Evolutionary conservation across 345 rosid species (phyloP), one percentile per base, ranked within the genome.

Genomic region (Euphorbia tirucalli): DNA sequence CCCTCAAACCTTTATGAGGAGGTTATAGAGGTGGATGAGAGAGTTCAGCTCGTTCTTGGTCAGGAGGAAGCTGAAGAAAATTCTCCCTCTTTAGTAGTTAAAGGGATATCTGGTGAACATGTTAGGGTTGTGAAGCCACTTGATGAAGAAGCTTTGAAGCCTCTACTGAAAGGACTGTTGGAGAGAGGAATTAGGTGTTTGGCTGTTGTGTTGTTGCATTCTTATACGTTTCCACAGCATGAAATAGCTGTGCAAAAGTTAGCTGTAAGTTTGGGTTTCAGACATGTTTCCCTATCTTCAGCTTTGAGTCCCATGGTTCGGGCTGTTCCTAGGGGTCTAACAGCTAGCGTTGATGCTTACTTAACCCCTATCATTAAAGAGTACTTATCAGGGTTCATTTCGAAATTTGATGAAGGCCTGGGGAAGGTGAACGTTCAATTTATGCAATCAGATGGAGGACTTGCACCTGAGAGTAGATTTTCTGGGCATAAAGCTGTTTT

Each of bases 391-490:
- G 97, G 98, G 37, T 94, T 94, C 79, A 89, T 94, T 30, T 94
- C 97, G 11, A 87, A 74, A 74, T 94, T 94, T 25, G 97, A 92
- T 63, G 90, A 86, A 85, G 89, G 90, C 31, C 78, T 83, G 30
- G 90, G 83, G 50, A 89, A 86, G 78, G 80, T 90, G 78, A 94
- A 94, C 80, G 98, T 92, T 70, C 70, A 90, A 31, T 94, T 94
- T 78, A 94, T 94, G 98, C 97, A 94, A 50, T 94, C 98, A 2
- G 98, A 94, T 81, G 98, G 98, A 74, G 98, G 98, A 62, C 84
- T 94, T 66, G 98, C 98, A 69, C 95, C 95, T 0, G 91, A 92
- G 77, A 89, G 83, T 81, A 85, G 90, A 74, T 94, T 94, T 81
- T 94, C 97, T 22, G 98, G 98, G 35, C 98, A 92, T 79, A 92